These are phyloP conservation scores for Glonium stellatum DNA, from an alignment of 495 filamentous ascomycete species.

Conservation along the genomic window DNA sequence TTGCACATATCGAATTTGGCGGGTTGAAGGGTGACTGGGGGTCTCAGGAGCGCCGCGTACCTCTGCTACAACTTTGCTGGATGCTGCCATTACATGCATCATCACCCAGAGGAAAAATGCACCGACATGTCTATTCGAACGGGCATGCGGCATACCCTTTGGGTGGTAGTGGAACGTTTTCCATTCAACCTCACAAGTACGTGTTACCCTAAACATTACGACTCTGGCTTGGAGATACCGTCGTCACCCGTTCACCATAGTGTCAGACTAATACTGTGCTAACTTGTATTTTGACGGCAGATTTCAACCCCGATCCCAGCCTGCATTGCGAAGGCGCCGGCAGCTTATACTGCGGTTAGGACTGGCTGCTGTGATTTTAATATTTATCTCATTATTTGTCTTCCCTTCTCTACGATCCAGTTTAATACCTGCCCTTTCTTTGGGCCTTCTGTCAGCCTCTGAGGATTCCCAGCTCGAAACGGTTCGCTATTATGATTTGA, in stretches of 20 bases:
- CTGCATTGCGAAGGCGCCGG: conserved; percentile 64
- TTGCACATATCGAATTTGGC: conserved; percentile 14
- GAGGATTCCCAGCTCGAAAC: conserved; percentile 81
- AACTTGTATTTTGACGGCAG: conserved; percentile 42
- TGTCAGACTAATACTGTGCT: conserved; percentile 13
- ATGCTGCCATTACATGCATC: conserved; percentile 36
- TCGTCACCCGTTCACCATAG: conserved; percentile 14
- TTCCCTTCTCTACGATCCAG: conserved; percentile 64
- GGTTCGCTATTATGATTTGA: conserved; percentile 92
- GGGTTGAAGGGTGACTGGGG: conserved; percentile 26
- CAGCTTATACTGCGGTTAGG: conserved; percentile 59
- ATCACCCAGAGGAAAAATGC: conserved; percentile 45
- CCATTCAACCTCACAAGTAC: conserved; percentile 86
- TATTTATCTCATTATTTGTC: conserved; percentile 59
- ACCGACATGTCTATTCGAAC: conserved; percentile 62
- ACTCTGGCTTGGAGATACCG: conserved; percentile 1
- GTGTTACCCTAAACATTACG: conserved; percentile 17
- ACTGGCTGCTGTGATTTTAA: conserved; percentile 46
- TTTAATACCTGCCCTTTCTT: conserved; percentile 53
- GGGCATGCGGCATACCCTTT: conserved; percentile 62
- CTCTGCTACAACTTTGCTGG: conserved; percentile 7
- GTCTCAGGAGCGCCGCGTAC: conserved; percentile 12
- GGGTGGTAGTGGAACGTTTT: conserved; percentile 57
- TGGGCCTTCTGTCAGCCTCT: conserved; percentile 60
- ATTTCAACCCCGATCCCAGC: conserved; percentile 80